Evolutionary conservation across 192 early-diverging fungal genomes (phyloP).

Genomic region (Chytriomyces sp.): DNA sequence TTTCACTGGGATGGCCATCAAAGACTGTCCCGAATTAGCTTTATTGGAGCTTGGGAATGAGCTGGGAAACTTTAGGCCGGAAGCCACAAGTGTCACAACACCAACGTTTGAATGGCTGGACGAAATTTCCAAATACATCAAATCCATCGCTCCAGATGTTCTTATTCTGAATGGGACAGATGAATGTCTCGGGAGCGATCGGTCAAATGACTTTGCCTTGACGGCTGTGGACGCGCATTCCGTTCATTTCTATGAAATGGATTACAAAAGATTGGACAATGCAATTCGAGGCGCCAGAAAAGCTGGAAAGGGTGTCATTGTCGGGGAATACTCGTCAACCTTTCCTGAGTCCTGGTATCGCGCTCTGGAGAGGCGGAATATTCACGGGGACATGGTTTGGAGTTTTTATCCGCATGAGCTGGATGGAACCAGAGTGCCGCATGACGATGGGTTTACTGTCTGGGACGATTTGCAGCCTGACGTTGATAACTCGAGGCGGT

Average conservation of each 20-base stretch:
- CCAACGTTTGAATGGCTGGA: slow-evolving; percentile 38
- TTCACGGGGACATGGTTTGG: slow-evolving; percentile 10
- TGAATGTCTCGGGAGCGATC: slow-evolving; percentile 7
- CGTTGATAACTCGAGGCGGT: too few species aligned
- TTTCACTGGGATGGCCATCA: slow-evolving; percentile 44
- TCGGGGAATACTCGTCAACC: slow-evolving; percentile 11
- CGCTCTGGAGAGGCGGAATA: background rate
- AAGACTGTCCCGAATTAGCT: slow-evolving; percentile 49
- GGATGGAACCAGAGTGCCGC: background rate
- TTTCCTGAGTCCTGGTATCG: background rate
- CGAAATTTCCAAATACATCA: slow-evolving; percentile 43
- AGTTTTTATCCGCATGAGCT: slow-evolving; percentile 2
- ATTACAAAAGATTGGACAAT: background rate
- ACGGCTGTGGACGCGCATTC: background rate
- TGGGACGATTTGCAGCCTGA: too few species aligned
- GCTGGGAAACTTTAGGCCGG: slow-evolving; percentile 7
- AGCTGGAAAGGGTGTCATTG: background rate
- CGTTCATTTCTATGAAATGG: background rate
- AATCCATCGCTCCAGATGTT: slow-evolving; percentile 48
- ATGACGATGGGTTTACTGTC: slow-evolving; percentile 10
- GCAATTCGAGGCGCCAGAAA: background rate
- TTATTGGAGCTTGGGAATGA: slow-evolving; percentile 44
- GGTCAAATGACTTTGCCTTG: background rate
- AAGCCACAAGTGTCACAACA: background rate
- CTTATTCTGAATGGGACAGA: slow-evolving; percentile 29